Conservation (phyloP, 1,284 basidiomycete species). For the Porphyrellus sp. region DNA sequence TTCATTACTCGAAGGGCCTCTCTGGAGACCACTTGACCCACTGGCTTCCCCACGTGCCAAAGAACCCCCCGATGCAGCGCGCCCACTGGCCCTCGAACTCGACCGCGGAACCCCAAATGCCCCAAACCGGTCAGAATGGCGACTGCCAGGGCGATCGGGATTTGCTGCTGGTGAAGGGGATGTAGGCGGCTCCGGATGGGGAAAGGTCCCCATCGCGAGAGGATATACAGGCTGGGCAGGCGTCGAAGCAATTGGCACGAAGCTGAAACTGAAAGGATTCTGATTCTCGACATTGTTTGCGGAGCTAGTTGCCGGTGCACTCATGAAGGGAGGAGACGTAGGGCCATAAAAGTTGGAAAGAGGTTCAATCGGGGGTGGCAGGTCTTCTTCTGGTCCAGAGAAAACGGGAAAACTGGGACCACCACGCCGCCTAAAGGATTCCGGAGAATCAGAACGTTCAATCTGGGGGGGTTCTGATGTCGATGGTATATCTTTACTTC, state of each 20-base stretch:
- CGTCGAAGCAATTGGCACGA: conserved; percentile 51
- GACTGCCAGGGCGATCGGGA: conserved; percentile 35
- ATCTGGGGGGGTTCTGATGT: conserved; percentile 7
- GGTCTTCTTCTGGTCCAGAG: conserved; percentile 43
- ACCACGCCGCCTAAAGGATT: conserved; percentile 14
- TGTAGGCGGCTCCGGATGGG: conserved; percentile 63
- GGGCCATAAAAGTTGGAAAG: conserved; percentile 51
- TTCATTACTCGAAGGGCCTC: conserved; percentile 38
- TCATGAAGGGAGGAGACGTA: conserved; percentile 35
- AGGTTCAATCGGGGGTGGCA: conserved; percentile 47
- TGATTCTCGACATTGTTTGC: conserved; percentile 52
- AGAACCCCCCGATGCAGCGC: conserved; percentile 30
- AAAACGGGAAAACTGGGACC: conserved; percentile 44
- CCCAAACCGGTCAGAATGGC: conserved; percentile 35
- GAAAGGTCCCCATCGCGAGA: conserved; percentile 46
- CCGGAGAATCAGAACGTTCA: conserved; percentile 6
- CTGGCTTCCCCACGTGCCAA: conserved; percentile 28
- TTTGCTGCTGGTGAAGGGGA: conserved; percentile 62
- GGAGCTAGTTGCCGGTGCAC: conserved; percentile 39
- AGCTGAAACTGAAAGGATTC: conserved; percentile 53
- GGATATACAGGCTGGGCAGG: conserved; percentile 42
- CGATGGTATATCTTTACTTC: conserved; percentile 6
- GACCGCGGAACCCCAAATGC: conserved; percentile 32
- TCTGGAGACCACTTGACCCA: conserved; percentile 27
- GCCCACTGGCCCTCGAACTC: conserved; percentile 34